These are phyloP conservation scores for Fusarium zealandicum DNA, from an alignment of 2,329 filamentous ascomycete genomes.

Conservation along the genomic window DNA sequence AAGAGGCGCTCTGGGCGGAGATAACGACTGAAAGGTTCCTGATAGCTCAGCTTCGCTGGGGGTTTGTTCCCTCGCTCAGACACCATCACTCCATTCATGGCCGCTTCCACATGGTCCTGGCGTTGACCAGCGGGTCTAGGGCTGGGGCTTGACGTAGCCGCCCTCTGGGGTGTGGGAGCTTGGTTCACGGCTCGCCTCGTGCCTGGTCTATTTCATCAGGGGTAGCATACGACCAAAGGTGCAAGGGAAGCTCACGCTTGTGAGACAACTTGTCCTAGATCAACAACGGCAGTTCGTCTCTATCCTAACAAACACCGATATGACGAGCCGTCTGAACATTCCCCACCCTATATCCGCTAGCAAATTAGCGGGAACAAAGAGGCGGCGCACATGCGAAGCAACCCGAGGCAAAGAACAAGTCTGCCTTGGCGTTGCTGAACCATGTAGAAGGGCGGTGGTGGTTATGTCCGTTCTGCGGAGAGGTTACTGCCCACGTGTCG, in stretches of 20 bases:
- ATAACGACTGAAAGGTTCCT: neutral
- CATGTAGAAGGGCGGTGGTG: neutral
- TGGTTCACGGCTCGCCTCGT: conserved; percentile 10
- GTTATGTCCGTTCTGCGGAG: neutral
- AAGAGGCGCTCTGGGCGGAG: conserved; percentile 1
- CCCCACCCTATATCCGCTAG: conserved; percentile 11
- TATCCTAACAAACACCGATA: conserved; percentile 7
- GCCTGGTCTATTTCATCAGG: neutral
- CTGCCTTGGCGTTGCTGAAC: neutral
- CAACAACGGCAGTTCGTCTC: conserved; percentile 11
- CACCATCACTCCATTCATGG: conserved; percentile 2
- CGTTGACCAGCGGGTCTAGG: conserved; percentile 9
- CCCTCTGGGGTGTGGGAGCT: neutral
- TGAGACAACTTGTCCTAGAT: conserved; percentile 14
- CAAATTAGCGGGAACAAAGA: conserved; percentile 2
- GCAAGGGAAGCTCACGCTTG: conserved; percentile 1
- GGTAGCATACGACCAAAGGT: conserved; percentile 2
- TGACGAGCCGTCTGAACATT: conserved; percentile 4
- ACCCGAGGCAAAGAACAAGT: neutral
- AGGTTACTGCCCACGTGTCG: neutral
- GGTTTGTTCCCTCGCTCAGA: neutral
- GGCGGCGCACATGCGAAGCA: conserved; percentile 1
- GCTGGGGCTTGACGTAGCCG: conserved; percentile 1
- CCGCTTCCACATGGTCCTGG: neutral
- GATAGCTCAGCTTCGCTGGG: conserved; percentile 1